Evolutionary conservation across 208 protist species (phyloP).

Genomic region (Naegleria lovaniensis): DNA sequence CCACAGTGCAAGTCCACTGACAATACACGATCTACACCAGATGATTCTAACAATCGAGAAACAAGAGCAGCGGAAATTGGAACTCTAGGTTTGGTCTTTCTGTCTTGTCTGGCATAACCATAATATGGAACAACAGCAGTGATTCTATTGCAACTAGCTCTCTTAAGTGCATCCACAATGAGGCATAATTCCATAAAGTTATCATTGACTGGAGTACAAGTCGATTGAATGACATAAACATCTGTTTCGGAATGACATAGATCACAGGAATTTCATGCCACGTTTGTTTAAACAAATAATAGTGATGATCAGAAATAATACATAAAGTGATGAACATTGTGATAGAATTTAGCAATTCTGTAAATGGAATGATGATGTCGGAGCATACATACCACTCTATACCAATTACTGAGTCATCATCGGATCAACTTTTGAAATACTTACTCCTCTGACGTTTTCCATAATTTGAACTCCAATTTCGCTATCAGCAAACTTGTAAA

Average conservation of each 20-base stretch:
- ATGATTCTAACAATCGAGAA: slow-evolving; percentile 75
- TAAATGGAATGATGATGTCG: not conserved
- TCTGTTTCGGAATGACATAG: slow-evolving; percentile 47
- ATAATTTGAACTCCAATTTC: slow-evolving; percentile 82
- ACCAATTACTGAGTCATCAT: not conserved
- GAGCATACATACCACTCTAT: not conserved
- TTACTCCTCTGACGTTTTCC: slow-evolving; percentile 76
- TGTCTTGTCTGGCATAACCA: slow-evolving; percentile 82
- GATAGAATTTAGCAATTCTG: too few relatives aligned
- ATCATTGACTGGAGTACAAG: slow-evolving; percentile 86
- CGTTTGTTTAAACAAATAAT: too few relatives aligned
- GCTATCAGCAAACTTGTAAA: slow-evolving; percentile 71
- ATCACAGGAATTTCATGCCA: too few relatives aligned
- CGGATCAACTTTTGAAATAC: not conserved
- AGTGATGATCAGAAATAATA: too few relatives aligned
- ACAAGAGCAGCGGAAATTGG: slow-evolving; percentile 87
- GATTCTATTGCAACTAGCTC: slow-evolving; percentile 72
- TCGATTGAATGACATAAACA: slow-evolving; percentile 92
- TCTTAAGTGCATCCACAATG: slow-evolving; percentile 75
- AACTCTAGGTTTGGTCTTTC: slow-evolving; percentile 76
- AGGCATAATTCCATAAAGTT: slow-evolving; percentile 89
- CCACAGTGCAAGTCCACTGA: slow-evolving; percentile 84
- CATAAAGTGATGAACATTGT: too few relatives aligned
- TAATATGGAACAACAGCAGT: slow-evolving; percentile 90
- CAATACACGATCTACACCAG: slow-evolving; percentile 77